Base-by-base conservation (phyloP, 768 basidiomycete genomes). In the Tulasnella sp. region DNA sequence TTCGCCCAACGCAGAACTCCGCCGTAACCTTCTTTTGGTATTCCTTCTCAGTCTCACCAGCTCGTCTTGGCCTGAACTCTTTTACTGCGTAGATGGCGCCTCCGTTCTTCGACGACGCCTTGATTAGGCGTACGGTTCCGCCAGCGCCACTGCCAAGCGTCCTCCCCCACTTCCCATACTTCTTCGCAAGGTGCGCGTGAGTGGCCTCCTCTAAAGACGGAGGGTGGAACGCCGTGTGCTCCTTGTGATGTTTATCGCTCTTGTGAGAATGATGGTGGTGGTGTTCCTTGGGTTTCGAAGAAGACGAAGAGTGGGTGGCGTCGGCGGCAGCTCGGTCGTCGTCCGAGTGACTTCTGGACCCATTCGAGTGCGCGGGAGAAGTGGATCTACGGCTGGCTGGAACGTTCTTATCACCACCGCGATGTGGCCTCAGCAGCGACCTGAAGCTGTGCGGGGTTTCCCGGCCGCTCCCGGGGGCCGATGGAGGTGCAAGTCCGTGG, bases 21-120 rank as follows among this genome's bases (percentile, higher is more conserved):
- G 97, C 97, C 1, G 97, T 98, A 79, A 99, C 97, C 87, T 99
- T 99, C 88, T 98, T 97, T 91, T 98, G 96, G 85, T 99, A 99
- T 87, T 99, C 98, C 86, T 95, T 94, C 86, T 96, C 95, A 38
- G 89, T 89, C 88, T 99, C 98, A 42, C 95, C 95, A 4, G 88
- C 83, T 80, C 96, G 91, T 82, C 95, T 94, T 68, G 96, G 94
- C 73, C 97, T 89, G 83, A 99, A 99, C 87, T 99, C 96, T 86
- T 99, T 99, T 82, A 98, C 98, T 72, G 98, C 98, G 85, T 93
- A 99, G 75, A 96, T 92, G 75, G 89, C 87, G 24, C 94, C 93
- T 31, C 95, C 96, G 39, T 90, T 90, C 88, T 97, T 98, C 82
- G 84, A 86, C 84, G 88, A 90, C 80, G 91, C 93, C 86, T 96